Base-by-base conservation (phyloP, 306 rosid genomes). In the Prunus kanzakura region DNA sequence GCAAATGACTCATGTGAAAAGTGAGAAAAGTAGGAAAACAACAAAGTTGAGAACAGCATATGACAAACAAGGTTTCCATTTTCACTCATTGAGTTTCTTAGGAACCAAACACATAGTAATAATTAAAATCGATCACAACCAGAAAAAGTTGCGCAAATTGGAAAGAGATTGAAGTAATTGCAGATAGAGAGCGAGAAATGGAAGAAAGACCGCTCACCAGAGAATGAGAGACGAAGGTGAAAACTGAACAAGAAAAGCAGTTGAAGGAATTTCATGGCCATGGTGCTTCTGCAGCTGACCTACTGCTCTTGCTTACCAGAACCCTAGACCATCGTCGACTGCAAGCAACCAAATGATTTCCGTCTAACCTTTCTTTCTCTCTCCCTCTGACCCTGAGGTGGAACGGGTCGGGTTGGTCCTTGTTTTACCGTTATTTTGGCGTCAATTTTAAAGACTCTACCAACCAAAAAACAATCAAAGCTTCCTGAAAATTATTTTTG, bases 181-280 rank as follows among this genome's bases (percentile, higher is more conserved):
- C 14, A 70, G 43, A 75, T 5, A 64, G 35, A 45, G n/a, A 45
- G n/a, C 29, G 54, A 58, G 47, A 45, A 35, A 22, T 63, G 38
- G 11, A 74, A 38, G 12, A 76, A 50, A 45, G 18, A 68, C 18
- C 12, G 65, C 80, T 67, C 71, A 91, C 96, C 98, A 11, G 91
- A 84, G 75, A 85, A 74, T 69, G 88, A 81, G 18, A 62, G 73
- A 70, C 72, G 85, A 64, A 86, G 66, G 13, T 78, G 86, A 75
- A 80, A 76, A 80, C 57, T 62, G 71, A 87, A 52, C 19, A 85
- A 27, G 49, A 89, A 30, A 32, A 75, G 54, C 61, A 88, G 68
- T 27, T 41, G 82, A 68, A 84, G 54, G 60, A 77, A 47, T 43
- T 62, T 73, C 73, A 62, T 56, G 67, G 91, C 89, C 96, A 91